These are phyloP conservation scores for Piedraia hortae DNA, from an alignment of 2,329 filamentous ascomycete genomes.

Conservation along the genomic window DNA sequence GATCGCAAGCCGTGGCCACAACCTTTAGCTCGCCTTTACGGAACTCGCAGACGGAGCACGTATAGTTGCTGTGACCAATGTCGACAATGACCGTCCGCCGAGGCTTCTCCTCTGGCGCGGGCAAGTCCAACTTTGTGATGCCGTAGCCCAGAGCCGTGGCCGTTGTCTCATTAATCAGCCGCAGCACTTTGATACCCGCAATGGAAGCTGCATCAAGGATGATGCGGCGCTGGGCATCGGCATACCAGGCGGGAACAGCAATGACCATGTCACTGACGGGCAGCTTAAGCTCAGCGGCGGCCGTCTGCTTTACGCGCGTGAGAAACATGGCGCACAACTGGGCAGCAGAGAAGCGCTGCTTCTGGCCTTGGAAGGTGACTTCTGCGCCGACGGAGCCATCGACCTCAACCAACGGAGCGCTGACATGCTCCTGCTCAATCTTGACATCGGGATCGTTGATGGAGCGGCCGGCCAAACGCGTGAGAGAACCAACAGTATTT, in stretches of 20 bases:
- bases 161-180: constrained; percentile 93
- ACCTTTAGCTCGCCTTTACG: constrained; percentile 87
- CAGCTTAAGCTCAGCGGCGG: constrained; percentile 62
- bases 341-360: constrained; percentile 80
- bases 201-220: constrained; percentile 83
- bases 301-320: constrained; percentile 76
- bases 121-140: constrained; percentile 92
- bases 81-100: constrained; percentile 78
- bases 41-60: constrained; percentile 82
- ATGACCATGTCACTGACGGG: constrained; percentile 83
- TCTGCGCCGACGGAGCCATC: constrained; percentile 87
- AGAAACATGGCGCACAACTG: constrained; percentile 90
- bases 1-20: constrained; percentile 76
- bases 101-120: constrained; percentile 67
- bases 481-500: constrained; percentile 84
- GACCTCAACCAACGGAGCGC: constrained; percentile 62
- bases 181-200: constrained; percentile 70
- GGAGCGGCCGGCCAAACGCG: constrained; percentile 69
- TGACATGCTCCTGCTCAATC: constrained; percentile 77
- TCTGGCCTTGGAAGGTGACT: constrained; percentile 78
- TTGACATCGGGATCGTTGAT: constrained; percentile 77
- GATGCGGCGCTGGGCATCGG: constrained; percentile 68
- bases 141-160: constrained; percentile 87
- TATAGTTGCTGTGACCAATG: constrained; percentile 91
- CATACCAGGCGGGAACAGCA: constrained; percentile 92